phyloP scores from a whole-genome alignment of 2,329 filamentous ascomycete species.

The Sarocladium oryzae region DNA sequence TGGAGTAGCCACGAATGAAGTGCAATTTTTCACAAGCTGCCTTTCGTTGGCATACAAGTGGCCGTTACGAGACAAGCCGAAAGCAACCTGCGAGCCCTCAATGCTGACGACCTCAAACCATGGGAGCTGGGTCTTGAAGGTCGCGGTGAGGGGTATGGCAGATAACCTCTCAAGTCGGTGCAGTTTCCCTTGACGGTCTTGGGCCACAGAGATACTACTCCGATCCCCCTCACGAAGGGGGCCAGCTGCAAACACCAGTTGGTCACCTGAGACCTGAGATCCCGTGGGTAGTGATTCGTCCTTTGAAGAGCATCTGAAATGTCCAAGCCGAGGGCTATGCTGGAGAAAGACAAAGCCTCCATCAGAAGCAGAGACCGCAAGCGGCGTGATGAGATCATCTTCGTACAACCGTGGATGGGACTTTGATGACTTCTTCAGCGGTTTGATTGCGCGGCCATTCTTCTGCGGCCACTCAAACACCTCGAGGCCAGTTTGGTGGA shows the following conservation, averaged over 20 bases:
- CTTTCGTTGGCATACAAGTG: slow-evolving; percentile 71
- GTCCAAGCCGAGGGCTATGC: slow-evolving; percentile 21
- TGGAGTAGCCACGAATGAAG: slow-evolving; percentile 77
- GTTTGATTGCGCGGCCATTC: slow-evolving; percentile 41
- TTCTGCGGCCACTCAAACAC: slow-evolving; percentile 64
- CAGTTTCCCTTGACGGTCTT: slow-evolving; percentile 40
- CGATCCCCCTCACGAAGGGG: slow-evolving; percentile 16
- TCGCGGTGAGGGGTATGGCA: slow-evolving; percentile 27
- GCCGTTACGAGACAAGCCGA: slow-evolving; percentile 69
- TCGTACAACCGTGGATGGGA: neutral
- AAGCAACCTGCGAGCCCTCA: slow-evolving; percentile 36
- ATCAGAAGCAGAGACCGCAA: slow-evolving; percentile 25
- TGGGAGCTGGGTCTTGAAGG: slow-evolving; percentile 42
- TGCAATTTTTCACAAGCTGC: slow-evolving; percentile 77
- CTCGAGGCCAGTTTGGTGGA: slow-evolving; percentile 61
- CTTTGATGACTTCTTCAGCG: slow-evolving; percentile 30
- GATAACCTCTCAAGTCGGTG: slow-evolving; percentile 29
- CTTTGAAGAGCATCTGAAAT: slow-evolving; percentile 18
- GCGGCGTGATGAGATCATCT: slow-evolving; percentile 16
- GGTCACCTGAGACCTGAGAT: slow-evolving; percentile 12
- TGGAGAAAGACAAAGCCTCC: slow-evolving; percentile 24
- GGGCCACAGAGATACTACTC: slow-evolving; percentile 20
- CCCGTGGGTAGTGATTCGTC: slow-evolving; percentile 6
- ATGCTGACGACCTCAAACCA: slow-evolving; percentile 44
- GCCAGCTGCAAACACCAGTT: neutral